Evolutionary conservation across 371 early-diverging fungal genomes (phyloP).

Genomic region (Apophysomyces elegans): DNA sequence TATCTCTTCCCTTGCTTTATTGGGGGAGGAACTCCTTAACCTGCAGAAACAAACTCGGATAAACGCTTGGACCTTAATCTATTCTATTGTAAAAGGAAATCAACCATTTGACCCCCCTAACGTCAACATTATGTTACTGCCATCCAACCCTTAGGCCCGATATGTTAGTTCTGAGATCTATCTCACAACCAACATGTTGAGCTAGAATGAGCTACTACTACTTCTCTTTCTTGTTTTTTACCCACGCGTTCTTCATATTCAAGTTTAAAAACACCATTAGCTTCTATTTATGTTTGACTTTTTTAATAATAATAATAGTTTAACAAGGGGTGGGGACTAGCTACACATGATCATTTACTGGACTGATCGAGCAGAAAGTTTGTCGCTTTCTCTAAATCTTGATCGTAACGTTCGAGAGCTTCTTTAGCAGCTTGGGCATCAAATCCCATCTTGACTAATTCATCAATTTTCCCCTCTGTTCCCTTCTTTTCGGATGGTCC

Average conservation of each 20-base stretch:
- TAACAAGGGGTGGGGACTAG: background rate
- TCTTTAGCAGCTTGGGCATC: constrained; percentile 61
- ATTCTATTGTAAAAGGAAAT: background rate
- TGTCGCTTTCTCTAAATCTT: constrained; percentile 71
- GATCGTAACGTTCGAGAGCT: constrained; percentile 69
- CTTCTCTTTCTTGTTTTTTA: background rate
- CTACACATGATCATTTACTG: constrained; percentile 21
- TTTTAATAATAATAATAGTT: constrained; percentile 10
- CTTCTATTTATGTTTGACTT: constrained; percentile 12
- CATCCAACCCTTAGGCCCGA: constrained; percentile 4
- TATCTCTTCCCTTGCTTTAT: background rate
- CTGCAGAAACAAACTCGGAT: background rate
- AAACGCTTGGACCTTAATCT: constrained; percentile 10
- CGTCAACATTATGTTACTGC: constrained; percentile 6
- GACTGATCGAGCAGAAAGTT: constrained; percentile 68
- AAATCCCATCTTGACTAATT: constrained; percentile 70
- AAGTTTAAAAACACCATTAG: constrained; percentile 2
- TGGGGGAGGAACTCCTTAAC: constrained; percentile 5
- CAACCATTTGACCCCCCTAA: constrained; percentile 3
- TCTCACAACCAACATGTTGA: background rate
- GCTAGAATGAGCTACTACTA: background rate
- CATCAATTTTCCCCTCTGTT: constrained; percentile 45
- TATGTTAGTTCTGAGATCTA: constrained; percentile 1
- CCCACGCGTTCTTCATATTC: background rate
- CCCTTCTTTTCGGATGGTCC: constrained; percentile 3